Base-by-base conservation (phyloP, 441 rosid species). In the Pelargonium myrrhifolium region DNA sequence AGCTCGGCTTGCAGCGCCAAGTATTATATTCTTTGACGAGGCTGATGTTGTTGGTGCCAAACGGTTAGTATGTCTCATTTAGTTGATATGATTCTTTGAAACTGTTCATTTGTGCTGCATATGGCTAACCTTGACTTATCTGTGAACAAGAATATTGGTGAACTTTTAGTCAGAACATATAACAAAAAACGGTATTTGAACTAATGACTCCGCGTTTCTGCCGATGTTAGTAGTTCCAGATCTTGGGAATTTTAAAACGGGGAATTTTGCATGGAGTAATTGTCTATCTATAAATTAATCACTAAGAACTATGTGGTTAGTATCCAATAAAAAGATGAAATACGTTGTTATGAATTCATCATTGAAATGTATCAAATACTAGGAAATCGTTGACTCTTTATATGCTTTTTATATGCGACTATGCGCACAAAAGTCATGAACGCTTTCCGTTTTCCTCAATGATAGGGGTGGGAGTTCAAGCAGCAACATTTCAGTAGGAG, bases 11-110 rank as follows among this genome's bases (percentile, higher is more conserved):
- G 93, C 96, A 39, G 87, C 96, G 3, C 99, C 99, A 31, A 91
- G 99, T 81, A 91, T 93, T 70, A 80, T 93, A 73, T 89, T 93
- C 81, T 89, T 93, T 51, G 99, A 93, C 28, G 99, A 93, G 84
- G 97, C 88, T 66, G 99, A 91, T 59, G 97, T 88, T 42, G 76
- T 88, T 21, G 97, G 90, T 37, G 83, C 87, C 69, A 87, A 87
- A 83, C 80, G 96, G 99, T 93, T 62, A 74, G 82, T 71, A 0
- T 63, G 35, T 70, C 42, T 45, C 17, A 22, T 39, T 56, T 22
- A 12, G 35, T 55, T 65, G 31, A 40, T 65, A 11, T 35, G 12
- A 67, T 49, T 70, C 37, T 42, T 65, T 14, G 22, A 56, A 18
- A 26, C 31, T 51, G 22, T 51, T 22, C 31, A 37, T 18, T 31